Percentiles rank a stretch among this genome's conserved stretches.
Conservation (phyloP, 1,284 basidiomycete genomes). For the Farysia itapuensis region DNA sequence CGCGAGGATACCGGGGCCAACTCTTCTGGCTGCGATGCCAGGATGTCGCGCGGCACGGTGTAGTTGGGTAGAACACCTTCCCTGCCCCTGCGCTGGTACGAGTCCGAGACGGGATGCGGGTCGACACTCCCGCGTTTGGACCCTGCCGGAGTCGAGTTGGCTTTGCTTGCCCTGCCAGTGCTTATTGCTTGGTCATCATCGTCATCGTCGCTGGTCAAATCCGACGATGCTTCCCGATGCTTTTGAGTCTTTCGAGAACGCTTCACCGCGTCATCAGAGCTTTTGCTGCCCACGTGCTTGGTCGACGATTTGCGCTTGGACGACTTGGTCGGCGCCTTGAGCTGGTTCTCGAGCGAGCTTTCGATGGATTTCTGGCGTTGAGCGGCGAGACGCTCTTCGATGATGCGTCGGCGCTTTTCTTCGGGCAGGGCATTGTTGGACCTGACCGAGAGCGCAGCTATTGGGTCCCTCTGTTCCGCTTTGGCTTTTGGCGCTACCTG, state of each 20-base stretch:
- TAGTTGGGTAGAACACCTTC: constrained; percentile 37
- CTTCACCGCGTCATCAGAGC: not conserved
- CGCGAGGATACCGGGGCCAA: not conserved
- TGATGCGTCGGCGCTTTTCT: constrained; percentile 37
- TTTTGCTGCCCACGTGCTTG: not conserved
- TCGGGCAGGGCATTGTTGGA: constrained; percentile 38
- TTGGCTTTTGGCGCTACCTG: constrained; percentile 11
- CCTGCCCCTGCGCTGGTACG: constrained; percentile 29
- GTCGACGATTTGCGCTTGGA: constrained; percentile 1
- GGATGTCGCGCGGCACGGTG: constrained; percentile 29
- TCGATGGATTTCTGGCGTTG: constrained; percentile 33
- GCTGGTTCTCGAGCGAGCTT: constrained; percentile 19
- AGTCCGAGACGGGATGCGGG: constrained; percentile 19
- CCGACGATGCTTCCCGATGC: constrained; percentile 4
- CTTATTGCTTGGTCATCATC: constrained; percentile 1
- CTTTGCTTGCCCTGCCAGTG: constrained; percentile 5
- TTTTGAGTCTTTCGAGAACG: not conserved
- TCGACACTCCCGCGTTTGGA: constrained; percentile 32
- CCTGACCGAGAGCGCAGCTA: constrained; percentile 24
- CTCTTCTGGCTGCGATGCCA: constrained; percentile 1
- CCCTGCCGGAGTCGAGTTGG: constrained; percentile 19
- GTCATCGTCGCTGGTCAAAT: constrained; percentile 7
- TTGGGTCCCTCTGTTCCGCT: constrained; percentile 22
- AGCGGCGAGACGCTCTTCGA: constrained; percentile 30
- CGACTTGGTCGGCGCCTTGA: constrained; percentile 12